A percentile compares a stretch with the other conserved stretches of the same genome.
Conservation (phyloP, 192 early-diverging fungal species). For the Podochytrium sp. region DNA sequence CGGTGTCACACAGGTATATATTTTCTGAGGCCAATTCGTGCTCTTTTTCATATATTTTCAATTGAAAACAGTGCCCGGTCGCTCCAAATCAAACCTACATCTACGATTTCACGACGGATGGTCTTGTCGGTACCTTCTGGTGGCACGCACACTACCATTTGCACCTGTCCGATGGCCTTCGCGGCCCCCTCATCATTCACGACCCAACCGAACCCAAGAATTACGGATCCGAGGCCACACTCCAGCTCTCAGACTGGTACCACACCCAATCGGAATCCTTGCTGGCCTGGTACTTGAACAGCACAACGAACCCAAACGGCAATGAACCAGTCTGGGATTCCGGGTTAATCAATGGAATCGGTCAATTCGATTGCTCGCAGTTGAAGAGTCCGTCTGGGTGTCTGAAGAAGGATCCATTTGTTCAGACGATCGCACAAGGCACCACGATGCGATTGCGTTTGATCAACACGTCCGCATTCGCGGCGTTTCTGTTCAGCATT, state of each 20-base stretch:
- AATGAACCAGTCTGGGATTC: slow-evolving; percentile 52
- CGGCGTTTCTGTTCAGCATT: slow-evolving; percentile 47
- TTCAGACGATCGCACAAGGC: background rate
- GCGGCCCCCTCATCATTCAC: slow-evolving; percentile 71
- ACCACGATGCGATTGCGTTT: slow-evolving; percentile 46
- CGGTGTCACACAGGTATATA: slow-evolving; percentile 78
- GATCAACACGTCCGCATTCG: slow-evolving; percentile 46
- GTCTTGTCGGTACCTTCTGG: slow-evolving; percentile 45
- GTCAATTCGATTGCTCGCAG: slow-evolving; percentile 20
- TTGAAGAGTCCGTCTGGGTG: too few relatives aligned
- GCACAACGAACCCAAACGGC: slow-evolving; percentile 69
- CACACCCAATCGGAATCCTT: slow-evolving; percentile 26
- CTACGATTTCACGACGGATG: slow-evolving; percentile 59
- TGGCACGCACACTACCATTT: slow-evolving; percentile 35
- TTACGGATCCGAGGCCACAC: slow-evolving; percentile 72
- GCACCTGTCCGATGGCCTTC: slow-evolving; percentile 62
- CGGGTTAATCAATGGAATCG: slow-evolving; percentile 62
- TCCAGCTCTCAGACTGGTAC: background rate
- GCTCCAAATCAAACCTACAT: slow-evolving; percentile 74
- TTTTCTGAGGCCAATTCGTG: slow-evolving; percentile 41
- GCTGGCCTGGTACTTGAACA: slow-evolving; percentile 53
- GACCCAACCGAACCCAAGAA: slow-evolving; percentile 51
- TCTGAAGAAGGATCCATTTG: too few relatives aligned
- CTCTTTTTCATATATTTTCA: slow-evolving; percentile 34
- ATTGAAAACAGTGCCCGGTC: slow-evolving; percentile 63